phyloP scores from a whole-genome alignment of 306 rosid species.

The Heteromeles arbutifolia region DNA sequence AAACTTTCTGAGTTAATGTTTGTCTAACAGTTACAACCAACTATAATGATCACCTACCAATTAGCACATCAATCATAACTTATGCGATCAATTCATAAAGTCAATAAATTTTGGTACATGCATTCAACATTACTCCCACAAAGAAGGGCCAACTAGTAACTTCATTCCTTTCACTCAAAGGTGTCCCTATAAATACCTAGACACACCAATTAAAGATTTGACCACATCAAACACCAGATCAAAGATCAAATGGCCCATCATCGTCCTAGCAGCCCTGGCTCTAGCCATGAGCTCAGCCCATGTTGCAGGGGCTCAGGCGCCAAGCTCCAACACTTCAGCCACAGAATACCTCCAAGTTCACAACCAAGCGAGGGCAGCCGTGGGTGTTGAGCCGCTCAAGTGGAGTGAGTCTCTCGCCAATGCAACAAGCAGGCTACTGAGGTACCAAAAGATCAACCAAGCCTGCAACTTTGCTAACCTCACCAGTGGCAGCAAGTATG shows the following conservation, averaged over 20 bases:
- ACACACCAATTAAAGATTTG: background rate
- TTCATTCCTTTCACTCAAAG: background rate
- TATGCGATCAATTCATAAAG: background rate
- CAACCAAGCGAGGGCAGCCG: constrained; percentile 74
- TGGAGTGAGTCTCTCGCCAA: constrained; percentile 68
- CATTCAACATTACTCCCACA: background rate
- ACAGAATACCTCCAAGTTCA: constrained; percentile 53
- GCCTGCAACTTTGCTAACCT: constrained; percentile 62
- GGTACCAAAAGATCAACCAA: constrained; percentile 56
- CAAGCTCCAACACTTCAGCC: constrained; percentile 20
- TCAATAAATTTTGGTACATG: background rate
- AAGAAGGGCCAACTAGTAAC: background rate
- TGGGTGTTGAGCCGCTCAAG: constrained; percentile 51
- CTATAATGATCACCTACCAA: background rate
- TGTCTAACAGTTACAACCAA: background rate
- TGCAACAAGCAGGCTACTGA: constrained; percentile 41
- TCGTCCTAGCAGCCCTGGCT: background rate
- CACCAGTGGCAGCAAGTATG: constrained; percentile 45
- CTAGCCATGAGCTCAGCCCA: background rate
- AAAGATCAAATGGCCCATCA: background rate
- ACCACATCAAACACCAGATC: background rate
- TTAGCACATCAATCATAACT: background rate
- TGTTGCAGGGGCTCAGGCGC: background rate
- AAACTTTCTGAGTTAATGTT: background rate
- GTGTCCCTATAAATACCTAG: background rate